These are phyloP conservation scores for Sugiyamaella paludigena DNA, from an alignment of 1,139 yeast genomes.

Conservation along the genomic window DNA sequence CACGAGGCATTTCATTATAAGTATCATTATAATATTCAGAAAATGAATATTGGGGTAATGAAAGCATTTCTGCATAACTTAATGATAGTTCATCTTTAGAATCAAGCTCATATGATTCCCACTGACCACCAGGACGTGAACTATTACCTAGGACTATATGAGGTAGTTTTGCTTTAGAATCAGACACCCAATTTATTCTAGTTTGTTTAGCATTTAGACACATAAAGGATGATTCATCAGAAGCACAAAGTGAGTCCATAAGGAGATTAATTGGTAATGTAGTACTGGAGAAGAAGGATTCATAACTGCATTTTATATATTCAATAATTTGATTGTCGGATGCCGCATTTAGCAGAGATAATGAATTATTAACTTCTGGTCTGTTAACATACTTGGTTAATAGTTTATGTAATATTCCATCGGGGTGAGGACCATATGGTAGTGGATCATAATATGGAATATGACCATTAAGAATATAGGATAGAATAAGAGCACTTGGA, in stretches of 20 bases:
- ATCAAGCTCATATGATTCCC: constrained; percentile 30
- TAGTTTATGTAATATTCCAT: constrained; percentile 29
- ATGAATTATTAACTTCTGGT: neutral
- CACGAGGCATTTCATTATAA: constrained; percentile 21
- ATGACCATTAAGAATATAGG: constrained; percentile 36
- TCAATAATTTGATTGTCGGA: constrained; percentile 22
- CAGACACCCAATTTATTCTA: constrained; percentile 30
- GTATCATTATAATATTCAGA: constrained; percentile 25
- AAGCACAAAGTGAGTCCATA: constrained; percentile 33
- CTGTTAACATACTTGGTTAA: constrained; percentile 20
- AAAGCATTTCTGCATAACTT: constrained; percentile 39
- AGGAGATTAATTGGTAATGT: constrained; percentile 33
- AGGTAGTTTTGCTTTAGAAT: constrained; percentile 8
- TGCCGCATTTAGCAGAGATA: constrained; percentile 28
- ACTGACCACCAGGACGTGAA: constrained; percentile 38
- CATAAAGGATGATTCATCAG: constrained; percentile 32
- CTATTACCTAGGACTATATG: constrained; percentile 34
- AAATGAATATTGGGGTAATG: constrained; percentile 37
- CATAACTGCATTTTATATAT: constrained; percentile 24
- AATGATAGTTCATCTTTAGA: constrained; percentile 29
- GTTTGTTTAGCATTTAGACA: constrained; percentile 25
- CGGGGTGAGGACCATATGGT: constrained; percentile 35
- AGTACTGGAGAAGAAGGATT: constrained; percentile 30
- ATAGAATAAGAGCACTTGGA: constrained; percentile 36
- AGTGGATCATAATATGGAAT: constrained; percentile 34